Base-by-base conservation (phyloP, 768 basidiomycete genomes). In the Lyophyllum semitale region DNA sequence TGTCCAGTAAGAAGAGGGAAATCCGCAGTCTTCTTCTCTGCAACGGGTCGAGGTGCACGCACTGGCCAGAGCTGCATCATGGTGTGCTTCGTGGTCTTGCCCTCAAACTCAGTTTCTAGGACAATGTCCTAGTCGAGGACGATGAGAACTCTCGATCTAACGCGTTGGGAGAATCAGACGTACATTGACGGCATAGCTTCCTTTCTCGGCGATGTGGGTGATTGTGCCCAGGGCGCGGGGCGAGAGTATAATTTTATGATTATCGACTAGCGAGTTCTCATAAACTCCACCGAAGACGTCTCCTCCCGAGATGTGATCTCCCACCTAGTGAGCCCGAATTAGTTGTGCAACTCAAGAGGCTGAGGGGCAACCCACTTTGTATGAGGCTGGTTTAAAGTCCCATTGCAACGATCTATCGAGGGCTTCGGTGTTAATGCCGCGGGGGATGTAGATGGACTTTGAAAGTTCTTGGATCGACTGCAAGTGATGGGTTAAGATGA, bases 61-160 rank as follows among this genome's bases (percentile, higher is more conserved):
- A 99, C 97, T 61, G 97, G 97, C 97, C 97, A 99, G 29, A 96
- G 78, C 67, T 99, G 97, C 92, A 97, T 91, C 85, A 99, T 87
- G 17, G 91, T 88, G 70, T 98, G 96, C 64, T 95, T 82, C 13
- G 94, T 90, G 35, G 80, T 88, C 76, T 95, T 94, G 61, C 96
- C 97, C 59, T 98, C 87, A 66, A 99, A 98, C 68, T 98, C 97
- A 7, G 96, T 98, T 74, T 99, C 97, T 45, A 98, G 77, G 20
- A 99, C 91, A 48, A 95, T 80, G 69, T 99, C 97, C 93, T 97
- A 48, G 2, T 25, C 15, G 6, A 46, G 51, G 51, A 29, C 12
- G 18, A 40, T 30, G 7, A 50, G 51, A 17, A 22, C 35, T 55
- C 32, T 8, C 17, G 33, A 18, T 4, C 22, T 35, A 25, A 43